These are phyloP conservation scores for Bremia lactucae DNA, from an alignment of 352 stramenopile species.

Conservation along the genomic window DNA sequence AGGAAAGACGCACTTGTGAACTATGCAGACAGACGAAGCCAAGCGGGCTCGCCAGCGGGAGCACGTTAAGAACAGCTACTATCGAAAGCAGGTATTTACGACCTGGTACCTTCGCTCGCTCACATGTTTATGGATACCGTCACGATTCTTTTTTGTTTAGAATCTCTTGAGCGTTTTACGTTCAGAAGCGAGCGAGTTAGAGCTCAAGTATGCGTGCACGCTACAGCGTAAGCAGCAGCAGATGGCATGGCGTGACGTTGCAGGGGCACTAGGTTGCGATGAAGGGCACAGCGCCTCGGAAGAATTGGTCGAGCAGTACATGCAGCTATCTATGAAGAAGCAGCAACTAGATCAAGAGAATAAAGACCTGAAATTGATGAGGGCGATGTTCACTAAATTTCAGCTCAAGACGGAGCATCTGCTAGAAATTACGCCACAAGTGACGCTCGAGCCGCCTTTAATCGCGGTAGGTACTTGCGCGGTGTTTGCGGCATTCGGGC, in stretches of 20 bases:
- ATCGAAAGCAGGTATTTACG: constrained; percentile 23
- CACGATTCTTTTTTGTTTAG: constrained; percentile 11
- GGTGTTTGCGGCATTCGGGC: background rate
- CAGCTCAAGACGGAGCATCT: constrained; percentile 27
- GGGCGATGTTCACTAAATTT: constrained; percentile 32
- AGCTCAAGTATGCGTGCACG: constrained; percentile 24
- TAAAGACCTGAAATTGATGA: constrained; percentile 31
- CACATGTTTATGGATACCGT: too few species aligned
- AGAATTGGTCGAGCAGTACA: constrained; percentile 32
- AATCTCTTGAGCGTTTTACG: constrained; percentile 28
- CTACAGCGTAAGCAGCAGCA: constrained; percentile 14
- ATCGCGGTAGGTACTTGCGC: constrained; percentile 6
- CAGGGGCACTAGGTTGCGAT: constrained; percentile 2
- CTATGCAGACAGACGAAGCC: constrained; percentile 7
- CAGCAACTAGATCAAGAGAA: constrained; percentile 43
- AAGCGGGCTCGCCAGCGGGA: constrained; percentile 46
- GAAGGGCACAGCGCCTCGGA: constrained; percentile 7
- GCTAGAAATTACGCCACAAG: constrained; percentile 21
- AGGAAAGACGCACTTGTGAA: constrained; percentile 1
- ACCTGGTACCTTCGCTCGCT: too few species aligned
- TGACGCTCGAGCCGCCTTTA: constrained; percentile 4
- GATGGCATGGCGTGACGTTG: constrained; percentile 11
- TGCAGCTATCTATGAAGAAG: constrained; percentile 35
- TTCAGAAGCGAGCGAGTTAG: constrained; percentile 20
- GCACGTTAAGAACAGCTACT: constrained; percentile 43